A percentile compares a stretch with the other conserved stretches of the same genome.
Evolutionary conservation across 495 filamentous ascomycete genomes (phyloP).

Genomic region (Aspergillus baeticus): DNA sequence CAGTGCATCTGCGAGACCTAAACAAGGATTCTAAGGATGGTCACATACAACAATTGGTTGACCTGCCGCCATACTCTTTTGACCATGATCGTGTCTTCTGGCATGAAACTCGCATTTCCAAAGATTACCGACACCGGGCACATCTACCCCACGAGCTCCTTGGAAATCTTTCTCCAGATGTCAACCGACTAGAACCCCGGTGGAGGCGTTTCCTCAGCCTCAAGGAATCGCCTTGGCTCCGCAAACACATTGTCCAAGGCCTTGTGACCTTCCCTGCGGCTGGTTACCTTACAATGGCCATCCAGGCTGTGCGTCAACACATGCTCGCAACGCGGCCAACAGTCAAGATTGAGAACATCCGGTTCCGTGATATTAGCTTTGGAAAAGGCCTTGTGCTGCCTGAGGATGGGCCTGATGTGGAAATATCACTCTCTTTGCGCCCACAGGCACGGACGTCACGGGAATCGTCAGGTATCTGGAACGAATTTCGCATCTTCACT

Average conservation of each 20-base stretch:
- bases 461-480: conserved; percentile 8
- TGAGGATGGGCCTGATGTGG: conserved; percentile 1
- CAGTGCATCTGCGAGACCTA: conserved; percentile 5
- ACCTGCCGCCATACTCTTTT: conserved; percentile 50
- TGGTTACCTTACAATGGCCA: conserved; percentile 54
- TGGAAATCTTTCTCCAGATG: conserved; percentile 16
- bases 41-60: conserved; percentile 6
- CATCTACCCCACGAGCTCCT: conserved; percentile 25
- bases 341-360: conserved; percentile 2
- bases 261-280: conserved; percentile 56
- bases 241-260: conserved; percentile 33
- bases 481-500: conserved; percentile 14
- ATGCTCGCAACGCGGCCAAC: not conserved
- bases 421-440: conserved; percentile 6
- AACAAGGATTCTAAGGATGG: conserved; percentile 12
- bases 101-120: conserved; percentile 42
- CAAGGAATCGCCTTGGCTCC: conserved; percentile 35
- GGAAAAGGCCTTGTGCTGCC: conserved; percentile 11
- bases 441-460: conserved; percentile 6
- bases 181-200: conserved; percentile 9
- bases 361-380: conserved; percentile 12
- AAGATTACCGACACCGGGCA: conserved; percentile 15
- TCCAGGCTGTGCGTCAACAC: conserved; percentile 45
- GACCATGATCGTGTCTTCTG: conserved; percentile 40
- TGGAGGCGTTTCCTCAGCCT: conserved; percentile 31